These are phyloP conservation scores for Camellia sinensis DNA, from an alignment of 148 eudicot species.

Conservation along the genomic window DNA sequence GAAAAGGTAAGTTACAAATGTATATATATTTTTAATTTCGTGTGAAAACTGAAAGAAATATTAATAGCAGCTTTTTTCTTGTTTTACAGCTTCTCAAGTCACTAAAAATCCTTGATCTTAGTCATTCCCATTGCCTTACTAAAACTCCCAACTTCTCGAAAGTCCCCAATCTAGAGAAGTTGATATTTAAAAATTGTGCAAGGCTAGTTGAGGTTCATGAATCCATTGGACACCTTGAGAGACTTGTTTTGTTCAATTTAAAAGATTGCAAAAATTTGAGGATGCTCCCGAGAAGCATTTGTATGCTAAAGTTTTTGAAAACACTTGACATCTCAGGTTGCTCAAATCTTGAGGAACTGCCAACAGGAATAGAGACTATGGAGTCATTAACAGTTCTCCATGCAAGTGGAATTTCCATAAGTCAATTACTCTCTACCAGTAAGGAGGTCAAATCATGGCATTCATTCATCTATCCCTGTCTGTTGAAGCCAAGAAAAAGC, in stretches of 20 bases:
- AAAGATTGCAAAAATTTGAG: slow-evolving; percentile 10
- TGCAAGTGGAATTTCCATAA: neutral
- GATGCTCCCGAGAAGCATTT: neutral
- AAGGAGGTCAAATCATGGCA: neutral
- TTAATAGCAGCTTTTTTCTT: neutral
- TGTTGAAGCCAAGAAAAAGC: neutral
- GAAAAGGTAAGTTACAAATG: neutral
- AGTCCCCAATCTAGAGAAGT: slow-evolving; percentile 4
- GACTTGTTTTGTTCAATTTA: neutral
- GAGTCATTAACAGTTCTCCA: neutral
- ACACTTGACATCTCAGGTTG: slow-evolving; percentile 17
- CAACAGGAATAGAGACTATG: neutral
- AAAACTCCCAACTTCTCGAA: slow-evolving; percentile 6
- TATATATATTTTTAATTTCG: too few relatives aligned
- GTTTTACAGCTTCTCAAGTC: slow-evolving; percentile 1
- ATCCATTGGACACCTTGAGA: slow-evolving; percentile 10
- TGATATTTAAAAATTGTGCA: slow-evolving; percentile 5
- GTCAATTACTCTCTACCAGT: neutral
- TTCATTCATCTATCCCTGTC: neutral
- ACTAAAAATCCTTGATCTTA: slow-evolving; percentile 19
- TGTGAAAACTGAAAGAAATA: too few relatives aligned
- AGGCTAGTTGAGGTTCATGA: slow-evolving; percentile 13
- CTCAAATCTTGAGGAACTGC: neutral
- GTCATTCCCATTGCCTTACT: slow-evolving; percentile 6
- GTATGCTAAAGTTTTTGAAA: neutral